Evolutionary conservation across 2,329 filamentous ascomycete genomes (phyloP), one percentile per base, ranked within the genome.

Genomic region (Trichoderma gracile): DNA sequence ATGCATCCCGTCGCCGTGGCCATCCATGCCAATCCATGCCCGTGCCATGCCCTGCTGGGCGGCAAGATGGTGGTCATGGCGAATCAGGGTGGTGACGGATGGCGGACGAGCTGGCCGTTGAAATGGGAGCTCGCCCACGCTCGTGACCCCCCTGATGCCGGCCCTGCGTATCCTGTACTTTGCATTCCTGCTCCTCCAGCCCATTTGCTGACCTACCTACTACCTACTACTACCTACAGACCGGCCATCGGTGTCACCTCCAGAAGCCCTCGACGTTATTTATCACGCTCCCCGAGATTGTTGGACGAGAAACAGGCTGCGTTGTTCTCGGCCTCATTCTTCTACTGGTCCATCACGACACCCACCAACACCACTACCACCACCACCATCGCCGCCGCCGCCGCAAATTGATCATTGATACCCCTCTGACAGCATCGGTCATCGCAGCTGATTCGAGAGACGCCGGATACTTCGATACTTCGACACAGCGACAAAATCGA

Each of bases 91-190:
- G 59, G 40, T 62, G 40, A 54, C 59, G 40, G 58, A 38, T 38
- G 33, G 33, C 33, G 33, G 33, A 38, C 33, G 33, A 38, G 33
- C 33, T 38, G 33, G 33, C 12, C 33, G 33, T 38, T 38, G 33
- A 45, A 30, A 62, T 46, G 59, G 59, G 58, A 61, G 40, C 25
- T 54, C 21, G 59, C 59, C 59, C 45, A 49, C 52, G 43, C 60
- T 63, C 60, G 60, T 63, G 60, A 63, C 60, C 60, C 60, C 60
- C 59, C 49, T 53, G 30, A 56, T 40, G 38, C 52, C 60, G 17
- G 33, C 25, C 49, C 27, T 17, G 43, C n/a, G 40, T 56, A 56
- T 30, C 27, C 38, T 56, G 43, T 63, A 45, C 60, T 49, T 46
- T 62, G 40, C 40, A 33, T 63, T 50, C 23, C 50, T 55, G 14